A percentile compares a stretch with the other conserved stretches of the same genome.
These are phyloP conservation scores for Starmerella vaccinii DNA, from an alignment of 805 yeast species.

Conservation along the genomic window DNA sequence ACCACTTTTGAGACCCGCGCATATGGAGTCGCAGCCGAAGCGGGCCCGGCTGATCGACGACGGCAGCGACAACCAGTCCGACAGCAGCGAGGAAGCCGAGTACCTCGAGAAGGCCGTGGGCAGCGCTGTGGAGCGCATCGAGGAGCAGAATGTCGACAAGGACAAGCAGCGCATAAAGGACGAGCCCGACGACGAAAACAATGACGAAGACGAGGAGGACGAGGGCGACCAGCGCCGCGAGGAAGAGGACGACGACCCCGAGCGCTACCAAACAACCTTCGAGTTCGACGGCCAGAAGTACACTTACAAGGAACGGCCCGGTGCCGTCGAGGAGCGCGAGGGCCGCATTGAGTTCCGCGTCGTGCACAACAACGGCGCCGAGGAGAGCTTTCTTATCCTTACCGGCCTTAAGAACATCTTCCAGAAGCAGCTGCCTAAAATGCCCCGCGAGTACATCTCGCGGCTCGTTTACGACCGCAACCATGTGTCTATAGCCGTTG, in stretches of 20 bases:
- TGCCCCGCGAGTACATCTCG: slow-evolving; percentile 96
- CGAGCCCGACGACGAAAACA: slow-evolving; percentile 21
- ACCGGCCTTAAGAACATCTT: slow-evolving; percentile 94
- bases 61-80: slow-evolving; percentile 18
- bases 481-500: slow-evolving; percentile 92
- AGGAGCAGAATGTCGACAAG: slow-evolving; percentile 25
- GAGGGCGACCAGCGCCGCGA: slow-evolving; percentile 23
- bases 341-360: slow-evolving; percentile 92
- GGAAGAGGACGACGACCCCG: slow-evolving; percentile 27
- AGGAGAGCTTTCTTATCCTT: slow-evolving; percentile 78
- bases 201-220: slow-evolving; percentile 24
- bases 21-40: slow-evolving; percentile 16
- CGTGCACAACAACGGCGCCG: slow-evolving; percentile 85
- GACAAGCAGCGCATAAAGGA: slow-evolving; percentile 16
- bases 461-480: slow-evolving; percentile 88
- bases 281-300: slow-evolving; percentile 69
- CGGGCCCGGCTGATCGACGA: slow-evolving; percentile 22
- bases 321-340: slow-evolving; percentile 86
- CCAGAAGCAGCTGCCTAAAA: slow-evolving; percentile 94
- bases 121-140: slow-evolving; percentile 28
- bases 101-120: slow-evolving; percentile 25
- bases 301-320: slow-evolving; percentile 82
- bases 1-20: background rate
- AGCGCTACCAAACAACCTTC: slow-evolving; percentile 38
- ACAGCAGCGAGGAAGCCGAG: slow-evolving; percentile 22